Percentiles rank a stretch among this genome's conserved stretches.
phyloP scores from a whole-genome alignment of 1,284 basidiomycete genomes.

The Puccinia novopanici region DNA sequence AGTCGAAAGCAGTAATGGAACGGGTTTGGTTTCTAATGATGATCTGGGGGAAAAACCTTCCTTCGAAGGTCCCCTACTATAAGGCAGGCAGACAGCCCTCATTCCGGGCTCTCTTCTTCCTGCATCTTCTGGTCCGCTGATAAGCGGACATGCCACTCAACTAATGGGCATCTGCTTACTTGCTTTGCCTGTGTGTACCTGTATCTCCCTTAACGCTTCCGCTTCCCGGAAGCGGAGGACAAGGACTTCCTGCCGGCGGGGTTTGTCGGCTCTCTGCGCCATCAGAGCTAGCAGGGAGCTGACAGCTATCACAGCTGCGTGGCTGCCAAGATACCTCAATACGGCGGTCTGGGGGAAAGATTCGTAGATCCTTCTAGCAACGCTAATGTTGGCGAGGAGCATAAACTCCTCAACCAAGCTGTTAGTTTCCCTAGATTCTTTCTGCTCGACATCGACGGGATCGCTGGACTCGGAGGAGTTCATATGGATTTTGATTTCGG shows the following conservation, averaged over 20 bases:
- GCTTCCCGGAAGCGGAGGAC: too few relatives aligned
- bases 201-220: too few relatives aligned
- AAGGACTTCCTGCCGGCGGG: too few relatives aligned
- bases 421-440: conserved; percentile 89
- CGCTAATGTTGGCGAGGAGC: conserved; percentile 94
- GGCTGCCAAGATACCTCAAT: conserved; percentile 65
- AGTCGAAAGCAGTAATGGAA: too few relatives aligned
- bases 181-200: too few relatives aligned
- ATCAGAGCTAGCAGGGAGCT: too few relatives aligned
- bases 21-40: not conserved
- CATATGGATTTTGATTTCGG: conserved; percentile 92
- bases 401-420: conserved; percentile 98
- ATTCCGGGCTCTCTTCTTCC: too few relatives aligned
- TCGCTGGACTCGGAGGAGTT: conserved; percentile 89
- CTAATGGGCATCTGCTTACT: too few relatives aligned
- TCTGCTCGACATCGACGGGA: conserved; percentile 90
- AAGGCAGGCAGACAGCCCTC: not conserved
- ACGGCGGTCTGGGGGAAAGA: conserved; percentile 95
- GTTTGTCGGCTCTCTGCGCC: too few relatives aligned
- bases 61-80: not conserved
- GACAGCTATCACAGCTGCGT: not conserved
- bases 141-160: too few relatives aligned
- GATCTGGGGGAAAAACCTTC: too few relatives aligned
- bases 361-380: conserved; percentile 87
- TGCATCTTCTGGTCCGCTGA: too few relatives aligned